A percentile compares a stretch with the other conserved stretches of the same genome.
Evolutionary conservation across 1,139 yeast species (phyloP).

Genomic region (Yamadazyma diddensiae): DNA sequence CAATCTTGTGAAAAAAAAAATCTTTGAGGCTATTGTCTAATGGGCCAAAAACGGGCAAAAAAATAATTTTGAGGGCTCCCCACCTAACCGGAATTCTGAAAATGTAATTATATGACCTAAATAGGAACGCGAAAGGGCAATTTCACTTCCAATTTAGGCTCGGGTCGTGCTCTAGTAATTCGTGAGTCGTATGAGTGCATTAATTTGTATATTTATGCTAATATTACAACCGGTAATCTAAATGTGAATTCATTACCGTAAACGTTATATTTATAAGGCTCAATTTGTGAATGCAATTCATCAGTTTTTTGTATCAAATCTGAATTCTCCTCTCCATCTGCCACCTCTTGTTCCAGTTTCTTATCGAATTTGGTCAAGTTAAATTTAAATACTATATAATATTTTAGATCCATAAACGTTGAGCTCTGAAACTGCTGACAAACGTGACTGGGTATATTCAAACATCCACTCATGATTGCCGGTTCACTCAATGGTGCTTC

Average conservation of each 20-base stretch:
- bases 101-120: constrained; percentile 8
- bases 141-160: too few relatives aligned
- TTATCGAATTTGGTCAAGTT: constrained; percentile 28
- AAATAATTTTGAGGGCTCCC: background rate
- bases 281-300: background rate
- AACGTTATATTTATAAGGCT: constrained; percentile 23
- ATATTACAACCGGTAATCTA: constrained; percentile 28
- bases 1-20: too few relatives aligned
- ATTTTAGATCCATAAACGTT: constrained; percentile 35
- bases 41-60: constrained; percentile 1
- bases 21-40: too few relatives aligned
- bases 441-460: constrained; percentile 32
- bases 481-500: constrained; percentile 8
- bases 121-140: constrained; percentile 2
- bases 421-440: constrained; percentile 40
- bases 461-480: constrained; percentile 23
- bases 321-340: background rate
- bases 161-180: too few relatives aligned
- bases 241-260: constrained; percentile 35
- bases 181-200: too few relatives aligned
- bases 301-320: background rate
- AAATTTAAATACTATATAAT: constrained; percentile 38
- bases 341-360: background rate
- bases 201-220: constrained; percentile 17
- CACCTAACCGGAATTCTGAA: constrained; percentile 2